These are phyloP conservation scores for Geotrichum ghanense DNA, from an alignment of 805 yeast species.

Conservation along the genomic window DNA sequence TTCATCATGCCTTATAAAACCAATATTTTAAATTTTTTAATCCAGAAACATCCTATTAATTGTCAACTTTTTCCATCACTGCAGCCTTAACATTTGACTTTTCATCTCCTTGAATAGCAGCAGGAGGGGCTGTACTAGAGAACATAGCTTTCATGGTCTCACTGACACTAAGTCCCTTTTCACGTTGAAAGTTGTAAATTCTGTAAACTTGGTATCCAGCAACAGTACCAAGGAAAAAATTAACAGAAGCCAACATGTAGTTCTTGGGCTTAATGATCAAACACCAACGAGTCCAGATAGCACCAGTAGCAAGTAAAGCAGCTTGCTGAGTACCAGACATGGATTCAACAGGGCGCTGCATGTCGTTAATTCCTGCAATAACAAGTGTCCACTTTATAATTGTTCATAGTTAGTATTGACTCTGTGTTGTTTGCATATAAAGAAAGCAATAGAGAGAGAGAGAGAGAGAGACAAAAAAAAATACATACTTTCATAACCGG, in stretches of 20 bases:
- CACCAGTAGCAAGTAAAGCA: constrained; percentile 83
- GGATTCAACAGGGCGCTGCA: constrained; percentile 83
- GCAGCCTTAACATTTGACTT: too few species aligned
- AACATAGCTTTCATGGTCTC: too few species aligned
- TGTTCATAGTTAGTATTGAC: too few species aligned
- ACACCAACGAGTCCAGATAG: constrained; percentile 98
- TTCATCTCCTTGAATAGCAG: too few species aligned
- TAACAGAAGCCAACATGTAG: constrained; percentile 78
- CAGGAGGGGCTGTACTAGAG: too few species aligned
- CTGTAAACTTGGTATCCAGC: constrained; percentile 78
- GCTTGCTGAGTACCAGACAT: constrained; percentile 81
- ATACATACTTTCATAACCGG: constrained; percentile 42
- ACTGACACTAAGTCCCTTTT: too few species aligned
- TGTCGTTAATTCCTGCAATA: constrained; percentile 80
- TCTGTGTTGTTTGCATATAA: too few species aligned
- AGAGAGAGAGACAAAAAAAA: not conserved
- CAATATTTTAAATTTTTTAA: too few species aligned
- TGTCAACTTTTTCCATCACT: too few species aligned
- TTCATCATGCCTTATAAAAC: too few species aligned
- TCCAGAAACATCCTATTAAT: too few species aligned
- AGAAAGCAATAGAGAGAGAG: too few species aligned
- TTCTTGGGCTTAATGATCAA: constrained; percentile 86
- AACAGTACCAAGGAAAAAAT: constrained; percentile 83
- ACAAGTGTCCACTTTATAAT: constrained; percentile 94
- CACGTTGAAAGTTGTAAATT: constrained; percentile 60